Evolutionary conservation across 1,284 basidiomycete species (phyloP), one percentile per base, ranked within the genome.

Genomic region (Cryptococcus deneoformans): DNA sequence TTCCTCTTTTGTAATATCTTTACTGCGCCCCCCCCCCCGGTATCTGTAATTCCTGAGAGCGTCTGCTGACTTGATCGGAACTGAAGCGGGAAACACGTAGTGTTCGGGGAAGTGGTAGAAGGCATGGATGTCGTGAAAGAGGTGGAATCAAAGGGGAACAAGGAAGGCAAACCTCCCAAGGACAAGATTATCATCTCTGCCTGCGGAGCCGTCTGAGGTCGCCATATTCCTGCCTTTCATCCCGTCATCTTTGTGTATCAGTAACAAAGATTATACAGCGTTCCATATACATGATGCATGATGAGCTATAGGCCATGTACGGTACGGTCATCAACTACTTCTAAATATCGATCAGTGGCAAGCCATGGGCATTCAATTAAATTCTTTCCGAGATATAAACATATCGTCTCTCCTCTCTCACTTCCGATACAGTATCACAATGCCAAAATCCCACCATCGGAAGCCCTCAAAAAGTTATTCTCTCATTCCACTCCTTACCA

Each of bases 21-120:
- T 87, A 87, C 81, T 20, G n/a, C 43, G 85, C 84, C 53, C 20
- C 20, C 43, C 85, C 84, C 53, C 20, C 20, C 20, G 20, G 20
- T 20, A 20, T 20, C 20, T 20, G 20, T 24, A 1, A 7, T n/a
- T 50, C 16, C 14, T 6, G 35, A n/a, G 38, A 53, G 38, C 46
- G 20, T 16, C 16, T 29, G 38, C 51, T 46, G 40, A 53, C 36
- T 59, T 58, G 51, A 68, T 20, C 64, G 59, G 77, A 56, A 74
- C 11, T 2, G 6, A 47, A 73, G 71, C 54, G 73, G 73, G 49
- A 76, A 73, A 57, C 77, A 78, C 65, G 70, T 92, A 70, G 92
- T 96, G 46, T 95, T 95, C 66, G 92, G 92, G 57, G 86, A 86
- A 67, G 88, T 95, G 58, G 63, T 92, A 50, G 87, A 91, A 56